A percentile compares a stretch with the other conserved stretches of the same genome.
Conservation (phyloP, 352 stramenopile species). For the Phytophthora nicotianae region DNA sequence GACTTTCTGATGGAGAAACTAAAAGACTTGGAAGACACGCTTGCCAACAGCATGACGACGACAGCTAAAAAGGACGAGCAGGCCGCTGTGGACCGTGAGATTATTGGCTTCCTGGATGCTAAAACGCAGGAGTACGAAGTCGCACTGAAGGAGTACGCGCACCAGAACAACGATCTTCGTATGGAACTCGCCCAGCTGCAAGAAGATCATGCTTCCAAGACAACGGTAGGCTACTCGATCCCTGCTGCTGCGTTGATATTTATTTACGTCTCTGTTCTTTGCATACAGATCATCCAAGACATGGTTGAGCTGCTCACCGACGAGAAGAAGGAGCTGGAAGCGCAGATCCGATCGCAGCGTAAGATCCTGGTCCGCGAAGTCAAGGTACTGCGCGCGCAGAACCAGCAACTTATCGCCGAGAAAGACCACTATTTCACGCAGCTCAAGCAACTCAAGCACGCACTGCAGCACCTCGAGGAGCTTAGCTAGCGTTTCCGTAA, state of each 20-base stretch:
- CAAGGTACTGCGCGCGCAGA: conserved; percentile 71
- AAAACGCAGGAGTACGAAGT: conserved; percentile 82
- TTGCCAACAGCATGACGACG: conserved; percentile 59
- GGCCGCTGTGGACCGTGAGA: conserved; percentile 71
- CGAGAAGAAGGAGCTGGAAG: conserved; percentile 79
- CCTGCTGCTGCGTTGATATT: not conserved
- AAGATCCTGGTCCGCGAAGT: conserved; percentile 86
- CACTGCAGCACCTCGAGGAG: conserved; percentile 74
- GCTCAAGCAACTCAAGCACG: conserved; percentile 76
- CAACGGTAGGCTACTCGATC: conserved; percentile 39
- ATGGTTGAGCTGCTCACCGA: conserved; percentile 77
- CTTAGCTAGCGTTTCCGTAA: conserved; percentile 29
- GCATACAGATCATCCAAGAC: conserved; percentile 75
- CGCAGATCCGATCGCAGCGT: conserved; percentile 71
- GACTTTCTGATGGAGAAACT: conserved; percentile 89
- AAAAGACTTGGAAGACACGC: conserved; percentile 72
- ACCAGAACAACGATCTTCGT: conserved; percentile 59
- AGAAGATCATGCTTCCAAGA: conserved; percentile 65
- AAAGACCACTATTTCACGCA: conserved; percentile 78
- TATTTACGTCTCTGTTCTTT: not conserved
- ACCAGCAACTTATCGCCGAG: conserved; percentile 64
- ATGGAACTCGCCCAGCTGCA: conserved; percentile 50
- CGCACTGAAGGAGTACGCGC: conserved; percentile 52
- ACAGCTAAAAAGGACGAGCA: conserved; percentile 73
- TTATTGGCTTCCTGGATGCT: conserved; percentile 83